phyloP scores from a whole-genome alignment of 352 stramenopile genomes.

The Phytophthora agathidicida region DNA sequence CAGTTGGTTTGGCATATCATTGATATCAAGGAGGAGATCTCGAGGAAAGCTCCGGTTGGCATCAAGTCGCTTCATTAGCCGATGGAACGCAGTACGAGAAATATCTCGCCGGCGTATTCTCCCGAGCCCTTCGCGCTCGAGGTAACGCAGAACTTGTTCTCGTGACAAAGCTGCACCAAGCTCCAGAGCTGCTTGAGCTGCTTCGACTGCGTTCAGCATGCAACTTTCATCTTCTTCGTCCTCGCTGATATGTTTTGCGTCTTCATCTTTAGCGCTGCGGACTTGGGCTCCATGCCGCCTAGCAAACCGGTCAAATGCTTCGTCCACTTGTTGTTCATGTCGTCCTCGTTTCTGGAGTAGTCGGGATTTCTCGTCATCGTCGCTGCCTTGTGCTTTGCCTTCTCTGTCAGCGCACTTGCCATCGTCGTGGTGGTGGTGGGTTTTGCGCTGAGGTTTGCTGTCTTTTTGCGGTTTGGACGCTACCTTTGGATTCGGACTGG shows the following conservation, averaged over 20 bases:
- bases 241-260: constrained; percentile 29
- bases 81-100: constrained; percentile 37
- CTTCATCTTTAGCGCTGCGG: constrained; percentile 1
- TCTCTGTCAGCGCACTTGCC: constrained; percentile 21
- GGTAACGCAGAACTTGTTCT: constrained; percentile 64
- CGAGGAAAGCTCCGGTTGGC: constrained; percentile 34
- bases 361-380: constrained; percentile 21
- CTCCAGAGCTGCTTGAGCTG: constrained; percentile 73
- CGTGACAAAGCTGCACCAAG: constrained; percentile 63
- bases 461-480: background rate
- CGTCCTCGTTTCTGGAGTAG: constrained; percentile 5
- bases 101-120: constrained; percentile 48
- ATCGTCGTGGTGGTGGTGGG: constrained; percentile 5
- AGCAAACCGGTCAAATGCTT: constrained; percentile 38
- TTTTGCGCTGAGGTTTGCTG: background rate
- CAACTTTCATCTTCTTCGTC: constrained; percentile 32
- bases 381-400: constrained; percentile 40
- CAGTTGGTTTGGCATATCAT: background rate
- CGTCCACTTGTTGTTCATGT: constrained; percentile 33
- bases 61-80: constrained; percentile 47
- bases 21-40: constrained; percentile 30
- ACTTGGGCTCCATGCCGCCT: background rate
- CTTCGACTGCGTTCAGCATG: constrained; percentile 52
- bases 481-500: background rate
- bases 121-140: constrained; percentile 49